Percentiles rank a stretch among this genome's conserved stretches.
Conservation (phyloP, 345 rosid genomes). For the Dovyalis caffra region DNA sequence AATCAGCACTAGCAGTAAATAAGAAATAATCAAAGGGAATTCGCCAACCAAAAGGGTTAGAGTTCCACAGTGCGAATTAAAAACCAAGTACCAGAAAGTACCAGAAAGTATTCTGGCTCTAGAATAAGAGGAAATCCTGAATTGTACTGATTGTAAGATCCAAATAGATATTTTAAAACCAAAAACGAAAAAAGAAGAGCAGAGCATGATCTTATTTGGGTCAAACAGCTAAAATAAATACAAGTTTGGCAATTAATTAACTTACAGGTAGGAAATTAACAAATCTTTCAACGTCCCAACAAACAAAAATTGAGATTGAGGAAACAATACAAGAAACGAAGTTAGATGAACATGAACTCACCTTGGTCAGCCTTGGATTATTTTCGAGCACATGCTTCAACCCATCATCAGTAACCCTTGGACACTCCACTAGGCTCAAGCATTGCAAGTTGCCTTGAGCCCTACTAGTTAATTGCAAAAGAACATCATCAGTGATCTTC, state of each 20-base stretch:
- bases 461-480: conserved; percentile 58
- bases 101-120: background rate
- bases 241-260: background rate
- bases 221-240: background rate
- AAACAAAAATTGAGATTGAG: background rate
- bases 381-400: conserved; percentile 55
- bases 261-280: background rate
- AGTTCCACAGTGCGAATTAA: background rate
- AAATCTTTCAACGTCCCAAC: background rate
- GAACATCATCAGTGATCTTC: conserved; percentile 80
- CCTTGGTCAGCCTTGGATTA: conserved; percentile 72
- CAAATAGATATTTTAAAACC: background rate
- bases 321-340: background rate
- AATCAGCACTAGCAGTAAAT: background rate
- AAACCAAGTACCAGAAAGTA: background rate
- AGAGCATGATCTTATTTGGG: background rate
- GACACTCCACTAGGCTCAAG: conserved; percentile 77
- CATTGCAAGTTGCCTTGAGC: conserved; percentile 79
- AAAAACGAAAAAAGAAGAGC: too few species aligned
- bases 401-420: conserved; percentile 70
- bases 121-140: background rate
- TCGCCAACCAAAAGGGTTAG: background rate
- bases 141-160: background rate
- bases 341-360: conserved; percentile 24
- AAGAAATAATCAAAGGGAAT: background rate